Percentiles rank a stretch among this genome's conserved stretches.
These are phyloP conservation scores for Auricularia sp. DNA, from an alignment of 768 basidiomycete genomes.

Conservation along the genomic window DNA sequence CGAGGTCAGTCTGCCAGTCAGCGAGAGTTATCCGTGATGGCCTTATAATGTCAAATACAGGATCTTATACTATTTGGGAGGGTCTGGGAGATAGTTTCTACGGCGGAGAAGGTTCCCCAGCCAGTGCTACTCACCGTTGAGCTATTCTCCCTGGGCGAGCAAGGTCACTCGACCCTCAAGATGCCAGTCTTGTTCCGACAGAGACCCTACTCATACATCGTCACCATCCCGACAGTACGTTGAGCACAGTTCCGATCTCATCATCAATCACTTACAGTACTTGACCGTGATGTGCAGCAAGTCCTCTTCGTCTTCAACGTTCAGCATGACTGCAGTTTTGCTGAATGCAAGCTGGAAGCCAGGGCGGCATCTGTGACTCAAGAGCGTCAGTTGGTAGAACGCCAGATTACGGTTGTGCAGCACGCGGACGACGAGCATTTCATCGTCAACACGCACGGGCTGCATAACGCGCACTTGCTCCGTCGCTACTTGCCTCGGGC, in stretches of 20 bases:
- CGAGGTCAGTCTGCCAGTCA: no score
- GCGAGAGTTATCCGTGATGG: no score
- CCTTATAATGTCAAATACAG: no score
- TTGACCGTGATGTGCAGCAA: constrained; percentile 5
- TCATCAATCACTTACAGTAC: not conserved
- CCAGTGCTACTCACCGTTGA: constrained; percentile 5
- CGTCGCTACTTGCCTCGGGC: constrained; percentile 14
- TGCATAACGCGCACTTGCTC: constrained; percentile 23
- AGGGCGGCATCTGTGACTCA: constrained; percentile 8
- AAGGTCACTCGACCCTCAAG: constrained; percentile 2
- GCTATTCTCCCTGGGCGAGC: constrained; percentile 3
- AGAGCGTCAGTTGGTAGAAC: constrained; percentile 13
- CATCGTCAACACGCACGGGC: constrained; percentile 21
- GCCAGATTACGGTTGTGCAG: constrained; percentile 9
- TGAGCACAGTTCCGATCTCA: not conserved
- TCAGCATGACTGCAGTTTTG: constrained; percentile 17
- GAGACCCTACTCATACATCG: no score
- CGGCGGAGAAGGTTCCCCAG: no score
- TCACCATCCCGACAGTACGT: no score
- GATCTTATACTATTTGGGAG: no score
- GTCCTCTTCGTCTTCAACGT: constrained; percentile 16
- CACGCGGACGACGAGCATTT: constrained; percentile 14
- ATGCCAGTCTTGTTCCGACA: constrained; percentile 7
- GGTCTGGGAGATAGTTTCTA: no score
- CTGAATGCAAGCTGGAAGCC: constrained; percentile 9